Evolutionary conservation across 2,329 filamentous ascomycete genomes (phyloP).

Genomic region (Decorospora gaudefroyi): DNA sequence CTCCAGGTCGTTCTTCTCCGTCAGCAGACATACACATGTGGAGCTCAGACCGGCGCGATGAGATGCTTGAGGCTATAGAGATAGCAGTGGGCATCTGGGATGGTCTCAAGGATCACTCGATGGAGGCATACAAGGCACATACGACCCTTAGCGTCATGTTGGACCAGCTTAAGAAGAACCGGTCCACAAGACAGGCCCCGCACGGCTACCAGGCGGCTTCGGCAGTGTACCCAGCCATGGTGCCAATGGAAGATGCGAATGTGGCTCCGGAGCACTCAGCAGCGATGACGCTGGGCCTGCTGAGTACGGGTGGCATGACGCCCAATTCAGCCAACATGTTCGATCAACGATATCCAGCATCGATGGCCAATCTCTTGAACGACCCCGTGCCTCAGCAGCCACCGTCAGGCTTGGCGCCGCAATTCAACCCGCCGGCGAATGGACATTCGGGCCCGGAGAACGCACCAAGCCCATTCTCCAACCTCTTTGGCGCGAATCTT

Average conservation of each 20-base stretch:
- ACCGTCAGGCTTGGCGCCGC: conserved; percentile 41
- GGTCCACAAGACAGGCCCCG: conserved; percentile 32
- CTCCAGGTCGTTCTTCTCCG: conserved; percentile 43
- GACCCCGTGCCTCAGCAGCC: conserved; percentile 42
- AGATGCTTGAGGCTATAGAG: conserved; percentile 77
- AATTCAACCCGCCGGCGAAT: conserved; percentile 41
- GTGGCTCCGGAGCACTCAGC: conserved; percentile 64
- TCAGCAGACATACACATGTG: conserved; percentile 50
- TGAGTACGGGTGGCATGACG: conserved; percentile 65
- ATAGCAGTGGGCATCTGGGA: conserved; percentile 79
- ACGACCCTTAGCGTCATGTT: conserved; percentile 83
- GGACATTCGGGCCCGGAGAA: conserved; percentile 44
- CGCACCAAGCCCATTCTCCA: conserved; percentile 59
- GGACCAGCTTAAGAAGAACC: conserved; percentile 68
- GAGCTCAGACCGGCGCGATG: conserved; percentile 60
- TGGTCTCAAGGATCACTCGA: conserved; percentile 72
- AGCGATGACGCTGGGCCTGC: conserved; percentile 71
- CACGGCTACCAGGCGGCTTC: conserved; percentile 40
- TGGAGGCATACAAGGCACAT: conserved; percentile 88
- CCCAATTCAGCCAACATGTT: conserved; percentile 54
- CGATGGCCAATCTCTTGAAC: conserved; percentile 47
- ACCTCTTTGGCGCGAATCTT: conserved; percentile 57
- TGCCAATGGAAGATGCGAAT: conserved; percentile 59
- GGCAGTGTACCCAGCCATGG: conserved; percentile 35
- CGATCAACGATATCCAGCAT: conserved; percentile 46